Percentiles rank a stretch among this genome's conserved stretches.
Conservation (phyloP, 371 early-diverging fungal genomes). For the Mucor piriformis region DNA sequence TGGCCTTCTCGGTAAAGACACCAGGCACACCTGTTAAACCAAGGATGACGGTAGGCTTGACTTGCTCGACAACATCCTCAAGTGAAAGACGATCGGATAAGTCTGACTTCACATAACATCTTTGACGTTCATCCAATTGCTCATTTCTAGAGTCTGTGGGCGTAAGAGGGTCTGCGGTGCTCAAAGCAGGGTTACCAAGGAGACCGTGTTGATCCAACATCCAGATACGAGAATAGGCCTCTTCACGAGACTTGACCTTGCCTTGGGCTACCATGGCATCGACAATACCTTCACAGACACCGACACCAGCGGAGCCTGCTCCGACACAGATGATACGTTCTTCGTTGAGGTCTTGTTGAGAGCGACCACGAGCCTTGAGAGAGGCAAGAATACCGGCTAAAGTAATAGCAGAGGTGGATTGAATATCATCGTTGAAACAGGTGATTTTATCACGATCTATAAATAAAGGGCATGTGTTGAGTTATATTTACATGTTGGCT, state of each 20-base stretch:
- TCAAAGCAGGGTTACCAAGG: slow-evolving; percentile 49
- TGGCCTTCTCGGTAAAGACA: slow-evolving; percentile 62
- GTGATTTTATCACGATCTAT: slow-evolving; percentile 59
- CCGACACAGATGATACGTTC: slow-evolving; percentile 68
- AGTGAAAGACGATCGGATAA: slow-evolving; percentile 53
- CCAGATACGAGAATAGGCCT: slow-evolving; percentile 59
- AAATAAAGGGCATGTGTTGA: background rate
- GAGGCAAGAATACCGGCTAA: slow-evolving; percentile 67
- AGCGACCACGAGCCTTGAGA: slow-evolving; percentile 53
- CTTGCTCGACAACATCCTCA: slow-evolving; percentile 58
- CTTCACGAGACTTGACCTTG: slow-evolving; percentile 57
- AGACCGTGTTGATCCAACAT: slow-evolving; percentile 64
- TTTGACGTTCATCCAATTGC: slow-evolving; percentile 57
- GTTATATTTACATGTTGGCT: background rate
- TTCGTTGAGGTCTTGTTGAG: slow-evolving; percentile 43
- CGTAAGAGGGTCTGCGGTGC: background rate
- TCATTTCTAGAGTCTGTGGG: slow-evolving; percentile 17
- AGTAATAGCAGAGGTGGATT: slow-evolving; percentile 66
- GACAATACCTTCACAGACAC: slow-evolving; percentile 68
- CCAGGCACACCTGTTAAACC: slow-evolving; percentile 64
- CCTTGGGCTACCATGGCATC: slow-evolving; percentile 68
- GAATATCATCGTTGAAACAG: slow-evolving; percentile 75
- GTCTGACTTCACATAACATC: slow-evolving; percentile 56
- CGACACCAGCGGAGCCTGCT: slow-evolving; percentile 73
- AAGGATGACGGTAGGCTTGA: slow-evolving; percentile 68